Percentiles rank a stretch among this genome's conserved stretches.
Conservation (phyloP, 1,284 basidiomycete species). For the Tilletia caries region DNA sequence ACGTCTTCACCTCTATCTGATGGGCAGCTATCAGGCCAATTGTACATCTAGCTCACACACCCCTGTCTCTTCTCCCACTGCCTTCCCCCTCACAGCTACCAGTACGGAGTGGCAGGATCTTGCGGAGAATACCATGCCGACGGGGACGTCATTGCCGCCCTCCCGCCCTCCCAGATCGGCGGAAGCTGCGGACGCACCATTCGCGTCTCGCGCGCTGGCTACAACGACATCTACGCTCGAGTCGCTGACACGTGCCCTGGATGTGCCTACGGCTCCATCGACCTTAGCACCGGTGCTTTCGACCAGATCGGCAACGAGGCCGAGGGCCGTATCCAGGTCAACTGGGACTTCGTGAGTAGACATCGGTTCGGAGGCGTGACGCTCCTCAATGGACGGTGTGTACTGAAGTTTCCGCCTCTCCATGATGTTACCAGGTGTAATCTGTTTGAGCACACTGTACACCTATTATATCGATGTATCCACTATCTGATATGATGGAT, state of each 20-base stretch:
- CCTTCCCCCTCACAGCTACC: conserved; percentile 2
- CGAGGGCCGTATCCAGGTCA: conserved; percentile 10
- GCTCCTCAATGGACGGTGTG: background rate
- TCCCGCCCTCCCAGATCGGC: conserved; percentile 1
- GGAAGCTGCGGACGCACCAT: conserved; percentile 1
- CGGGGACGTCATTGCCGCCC: conserved; percentile 10
- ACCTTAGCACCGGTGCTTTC: conserved; percentile 9
- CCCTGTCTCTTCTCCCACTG: background rate
- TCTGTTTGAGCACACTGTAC: too few relatives aligned
- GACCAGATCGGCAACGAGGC: conserved; percentile 9
- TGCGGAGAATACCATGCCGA: conserved; percentile 2
- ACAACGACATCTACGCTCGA: background rate
- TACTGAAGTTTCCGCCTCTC: too few relatives aligned
- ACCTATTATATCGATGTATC: too few relatives aligned
- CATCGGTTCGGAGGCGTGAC: background rate
- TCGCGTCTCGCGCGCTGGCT: background rate
- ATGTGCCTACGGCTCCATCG: conserved; percentile 9
- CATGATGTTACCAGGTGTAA: too few relatives aligned
- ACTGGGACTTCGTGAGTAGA: conserved; percentile 6
- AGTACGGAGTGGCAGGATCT: background rate
- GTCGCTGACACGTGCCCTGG: conserved; percentile 14
- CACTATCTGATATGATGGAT: too few relatives aligned
- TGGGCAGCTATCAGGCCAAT: background rate
- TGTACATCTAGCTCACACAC: too few relatives aligned
- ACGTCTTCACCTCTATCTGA: background rate